phyloP scores from a whole-genome alignment of 495 filamentous ascomycete genomes.

The Cladorrhinum samala region DNA sequence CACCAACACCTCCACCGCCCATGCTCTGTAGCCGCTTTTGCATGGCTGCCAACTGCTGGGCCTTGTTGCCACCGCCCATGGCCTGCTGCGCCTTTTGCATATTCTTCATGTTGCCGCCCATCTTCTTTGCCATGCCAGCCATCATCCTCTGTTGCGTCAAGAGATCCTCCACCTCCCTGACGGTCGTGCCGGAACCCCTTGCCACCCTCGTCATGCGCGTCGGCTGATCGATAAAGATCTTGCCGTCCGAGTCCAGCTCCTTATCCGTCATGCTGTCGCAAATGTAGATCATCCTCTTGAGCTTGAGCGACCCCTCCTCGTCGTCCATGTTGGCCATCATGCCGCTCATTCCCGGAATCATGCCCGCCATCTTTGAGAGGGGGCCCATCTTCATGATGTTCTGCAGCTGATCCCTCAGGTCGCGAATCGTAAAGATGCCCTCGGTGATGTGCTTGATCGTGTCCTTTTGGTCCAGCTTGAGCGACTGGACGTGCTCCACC shows the following conservation, averaged over 20 bases:
- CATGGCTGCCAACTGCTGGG: constrained; percentile 95
- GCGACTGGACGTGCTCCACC: constrained; percentile 93
- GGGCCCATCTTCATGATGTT: constrained; percentile 99
- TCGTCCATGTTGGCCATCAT: constrained; percentile 96
- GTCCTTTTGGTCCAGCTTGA: constrained; percentile 96
- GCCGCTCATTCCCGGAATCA: constrained; percentile 91
- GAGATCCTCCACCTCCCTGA: constrained; percentile 95
- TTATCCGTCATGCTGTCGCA: constrained; percentile 96
- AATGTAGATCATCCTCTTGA: constrained; percentile 98
- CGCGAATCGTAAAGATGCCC: constrained; percentile 91
- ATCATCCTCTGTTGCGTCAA: constrained; percentile 97
- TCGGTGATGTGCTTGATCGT: constrained; percentile 98
- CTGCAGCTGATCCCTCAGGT: constrained; percentile 88
- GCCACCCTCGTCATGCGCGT: constrained; percentile 92
- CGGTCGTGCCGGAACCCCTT: constrained; percentile 78
- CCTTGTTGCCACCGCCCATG: constrained; percentile 77
- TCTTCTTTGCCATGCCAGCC: constrained; percentile 98
- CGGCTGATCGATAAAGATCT: constrained; percentile 86
- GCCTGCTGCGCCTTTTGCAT: constrained; percentile 90
- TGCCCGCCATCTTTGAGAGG: constrained; percentile 93
- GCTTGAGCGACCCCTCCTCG: constrained; percentile 84
- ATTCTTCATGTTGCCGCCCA: constrained; percentile 92
- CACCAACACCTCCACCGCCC: constrained; percentile 54
- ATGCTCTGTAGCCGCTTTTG: constrained; percentile 90
- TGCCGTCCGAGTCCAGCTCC: constrained; percentile 91